phyloP scores from a whole-genome alignment of 139 green algal species.

The Astrephomene gubernaculifera region DNA sequence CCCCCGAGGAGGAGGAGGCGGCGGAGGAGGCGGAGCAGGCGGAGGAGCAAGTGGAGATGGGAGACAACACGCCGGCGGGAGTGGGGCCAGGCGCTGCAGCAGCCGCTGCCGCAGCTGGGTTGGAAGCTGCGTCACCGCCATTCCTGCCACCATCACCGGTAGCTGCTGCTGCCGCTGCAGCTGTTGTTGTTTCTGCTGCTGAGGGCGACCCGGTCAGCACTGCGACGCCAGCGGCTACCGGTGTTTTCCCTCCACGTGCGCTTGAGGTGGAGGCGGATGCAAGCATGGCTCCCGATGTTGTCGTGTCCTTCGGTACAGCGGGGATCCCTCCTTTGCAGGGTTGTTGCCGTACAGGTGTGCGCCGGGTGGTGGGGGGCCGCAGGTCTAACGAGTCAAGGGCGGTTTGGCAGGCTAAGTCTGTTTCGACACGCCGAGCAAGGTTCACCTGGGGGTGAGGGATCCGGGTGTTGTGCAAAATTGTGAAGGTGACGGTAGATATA shows the following conservation, averaged over 20 bases:
- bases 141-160: not conserved
- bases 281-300: no score
- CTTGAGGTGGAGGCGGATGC: no score
- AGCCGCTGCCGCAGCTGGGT: not conserved
- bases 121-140: no score
- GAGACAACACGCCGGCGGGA: conserved; percentile 15
- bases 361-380: not conserved
- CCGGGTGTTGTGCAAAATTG: not conserved
- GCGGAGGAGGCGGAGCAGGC: not conserved
- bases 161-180: not conserved
- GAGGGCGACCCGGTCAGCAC: not conserved
- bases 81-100: not conserved
- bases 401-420: not conserved
- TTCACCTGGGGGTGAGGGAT: not conserved
- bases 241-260: no score
- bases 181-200: not conserved
- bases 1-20: not conserved
- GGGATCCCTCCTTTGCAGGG: no score
- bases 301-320: no score
- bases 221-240: not conserved
- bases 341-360: no score
- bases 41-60: conserved; percentile 5
- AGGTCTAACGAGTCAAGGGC: not conserved
- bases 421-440: conserved; percentile 10
- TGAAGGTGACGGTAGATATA: not conserved